Base-by-base conservation (phyloP, 306 rosid species). In the Cyclanthera cordifolia region DNA sequence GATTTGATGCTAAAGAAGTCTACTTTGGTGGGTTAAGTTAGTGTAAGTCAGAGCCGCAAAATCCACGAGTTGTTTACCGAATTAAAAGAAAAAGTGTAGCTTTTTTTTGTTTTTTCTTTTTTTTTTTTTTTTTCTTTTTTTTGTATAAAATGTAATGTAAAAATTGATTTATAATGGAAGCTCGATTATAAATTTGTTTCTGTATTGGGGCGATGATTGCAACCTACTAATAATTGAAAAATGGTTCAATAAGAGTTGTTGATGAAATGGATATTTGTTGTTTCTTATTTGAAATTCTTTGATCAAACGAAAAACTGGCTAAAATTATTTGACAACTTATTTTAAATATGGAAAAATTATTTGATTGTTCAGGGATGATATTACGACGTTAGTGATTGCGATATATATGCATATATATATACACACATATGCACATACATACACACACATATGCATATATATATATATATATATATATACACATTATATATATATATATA, bases 1-100 rank as follows among this genome's bases (percentile, higher is more conserved):
- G 47, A 59, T 60, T 34, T 60, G 67, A 11, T 60, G 67, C 49
- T 59, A 58, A 58, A 58, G 48, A 60, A 34, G 27, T 60, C 67
- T 16, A 37, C 48, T 60, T 60, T 60, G 39, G 67, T 25, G 16
- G 67, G 17, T 61, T 11, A 2, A 2, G 67, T 60, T 34, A 14
- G 50, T 46, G n/a, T 14, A 11, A 19, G 68, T 25, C 68, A 61
- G 28, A 19, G 68, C 68, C 8, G n/a, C 67, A 20, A 59, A 59
- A 34, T 21, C n/a, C n/a, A n/a, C n/a, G n/a, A n/a, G n/a, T 59
- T 30, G 24, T 58, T 58, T 57, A 28, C 43, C 23, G 3, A 57
- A 57, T 28, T 28, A 6, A 14, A 25, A 1, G 28, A 28, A 10
- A 58, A 53, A 17, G n/a, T n/a, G n/a, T n/a, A n/a, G n/a, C n/a